phyloP scores from a whole-genome alignment of 108 stramenopile species.

The Pseudonitzschia multiseries region DNA sequence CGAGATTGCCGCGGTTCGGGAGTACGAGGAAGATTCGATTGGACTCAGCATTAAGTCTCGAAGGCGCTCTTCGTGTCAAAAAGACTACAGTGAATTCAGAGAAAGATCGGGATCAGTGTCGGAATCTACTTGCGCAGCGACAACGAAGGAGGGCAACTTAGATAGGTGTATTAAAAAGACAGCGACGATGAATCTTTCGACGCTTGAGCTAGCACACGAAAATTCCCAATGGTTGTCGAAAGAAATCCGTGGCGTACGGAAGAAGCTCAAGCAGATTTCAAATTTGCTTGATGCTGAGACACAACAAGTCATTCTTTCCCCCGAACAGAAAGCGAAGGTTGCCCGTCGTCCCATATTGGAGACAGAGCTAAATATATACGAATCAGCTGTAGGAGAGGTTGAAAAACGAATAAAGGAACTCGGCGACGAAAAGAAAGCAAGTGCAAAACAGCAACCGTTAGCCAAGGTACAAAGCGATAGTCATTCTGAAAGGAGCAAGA shows the following conservation, averaged over 20 bases:
- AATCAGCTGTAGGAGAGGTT: conserved; percentile 49
- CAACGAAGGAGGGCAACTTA: conserved; percentile 15
- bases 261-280: conserved; percentile 45
- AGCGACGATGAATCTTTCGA: conserved; percentile 43
- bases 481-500: neutral
- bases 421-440: neutral
- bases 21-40: conserved; percentile 15
- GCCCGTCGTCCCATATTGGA: conserved; percentile 40
- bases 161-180: conserved; percentile 29
- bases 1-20: neutral
- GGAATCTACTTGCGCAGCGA: neutral
- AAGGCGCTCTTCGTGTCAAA: conserved; percentile 9
- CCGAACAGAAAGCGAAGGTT: conserved; percentile 50
- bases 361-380: conserved; percentile 39
- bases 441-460: neutral
- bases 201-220: conserved; percentile 17
- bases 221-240: conserved; percentile 31
- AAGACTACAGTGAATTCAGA: conserved; percentile 1
- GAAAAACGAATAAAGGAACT: conserved; percentile 30
- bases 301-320: conserved; percentile 15
- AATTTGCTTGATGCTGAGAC: conserved; percentile 32
- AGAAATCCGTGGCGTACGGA: conserved; percentile 49
- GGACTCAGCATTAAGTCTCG: neutral
- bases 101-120: neutral
- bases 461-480: neutral